phyloP scores from a whole-genome alignment of 2,329 filamentous ascomycete species.

The Bertia moriformis region DNA sequence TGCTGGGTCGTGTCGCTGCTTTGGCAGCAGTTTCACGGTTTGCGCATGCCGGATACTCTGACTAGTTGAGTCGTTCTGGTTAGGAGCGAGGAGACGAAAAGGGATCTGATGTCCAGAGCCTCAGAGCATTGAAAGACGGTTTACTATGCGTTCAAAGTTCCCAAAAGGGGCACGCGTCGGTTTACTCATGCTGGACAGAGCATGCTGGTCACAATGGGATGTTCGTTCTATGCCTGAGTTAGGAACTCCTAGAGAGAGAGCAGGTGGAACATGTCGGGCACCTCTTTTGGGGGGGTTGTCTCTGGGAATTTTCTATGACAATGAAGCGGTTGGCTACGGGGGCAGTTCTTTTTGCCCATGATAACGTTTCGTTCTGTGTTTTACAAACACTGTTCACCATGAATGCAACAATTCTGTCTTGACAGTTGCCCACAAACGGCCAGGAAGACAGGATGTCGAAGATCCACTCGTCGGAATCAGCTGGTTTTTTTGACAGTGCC shows the following conservation, averaged over 20 bases:
- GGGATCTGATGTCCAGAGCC: constrained; percentile 1
- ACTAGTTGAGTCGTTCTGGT: neutral
- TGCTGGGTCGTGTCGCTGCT: neutral
- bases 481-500: neutral
- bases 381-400: neutral
- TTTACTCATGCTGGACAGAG: neutral
- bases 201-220: neutral
- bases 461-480: constrained; percentile 1
- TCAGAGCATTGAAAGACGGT: neutral
- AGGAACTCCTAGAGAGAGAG: neutral
- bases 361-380: neutral
- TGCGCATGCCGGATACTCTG: neutral
- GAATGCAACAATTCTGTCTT: neutral
- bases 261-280: constrained; percentile 1
- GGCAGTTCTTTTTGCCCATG: neutral
- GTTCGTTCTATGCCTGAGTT: neutral
- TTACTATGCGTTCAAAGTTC: constrained; percentile 1
- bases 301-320: neutral
- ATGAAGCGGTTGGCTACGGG: neutral
- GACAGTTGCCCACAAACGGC: neutral
- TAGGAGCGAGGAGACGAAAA: neutral
- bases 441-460: neutral
- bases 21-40: neutral
- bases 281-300: neutral
- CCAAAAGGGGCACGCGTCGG: neutral